phyloP scores from a whole-genome alignment of 164 flowering plant genomes.

The Sextonia rubra region DNA sequence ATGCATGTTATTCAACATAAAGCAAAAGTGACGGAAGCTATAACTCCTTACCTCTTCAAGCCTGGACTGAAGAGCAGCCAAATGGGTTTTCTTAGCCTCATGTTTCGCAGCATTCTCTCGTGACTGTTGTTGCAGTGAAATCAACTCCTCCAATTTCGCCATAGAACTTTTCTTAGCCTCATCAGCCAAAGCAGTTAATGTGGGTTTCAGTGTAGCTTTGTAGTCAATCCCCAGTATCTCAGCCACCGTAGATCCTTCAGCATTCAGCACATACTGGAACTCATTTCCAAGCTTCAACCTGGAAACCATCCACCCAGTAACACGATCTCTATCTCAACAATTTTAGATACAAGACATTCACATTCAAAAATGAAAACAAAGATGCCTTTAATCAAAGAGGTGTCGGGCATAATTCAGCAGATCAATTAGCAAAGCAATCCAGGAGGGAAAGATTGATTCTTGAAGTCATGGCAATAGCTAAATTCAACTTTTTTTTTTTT shows the following conservation, averaged over 20 bases:
- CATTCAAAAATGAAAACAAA: no score
- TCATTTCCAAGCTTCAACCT: constrained; percentile 76
- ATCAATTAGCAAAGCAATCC: background rate
- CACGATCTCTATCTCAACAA: background rate
- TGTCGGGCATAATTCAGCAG: background rate
- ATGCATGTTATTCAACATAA: background rate
- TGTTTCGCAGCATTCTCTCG: constrained; percentile 43
- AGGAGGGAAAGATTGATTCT: no score
- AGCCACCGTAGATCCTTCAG: constrained; percentile 54
- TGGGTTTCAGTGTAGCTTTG: constrained; percentile 64
- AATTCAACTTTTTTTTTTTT: no score
- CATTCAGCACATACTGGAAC: constrained; percentile 52
- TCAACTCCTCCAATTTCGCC: constrained; percentile 46
- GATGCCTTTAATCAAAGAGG: background rate
- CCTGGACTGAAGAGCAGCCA: constrained; percentile 47
- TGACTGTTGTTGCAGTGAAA: constrained; percentile 57
- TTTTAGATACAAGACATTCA: background rate
- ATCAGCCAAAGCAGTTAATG: constrained; percentile 42
- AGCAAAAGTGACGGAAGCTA: background rate
- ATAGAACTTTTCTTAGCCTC: constrained; percentile 40
- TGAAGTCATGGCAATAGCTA: no score
- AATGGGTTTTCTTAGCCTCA: constrained; percentile 48
- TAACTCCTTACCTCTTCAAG: constrained; percentile 45
- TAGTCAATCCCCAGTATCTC: constrained; percentile 76
- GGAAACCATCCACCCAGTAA: constrained; percentile 7